Evolutionary conservation across 2,329 filamentous ascomycete genomes (phyloP), one percentile per base, ranked within the genome.

Genomic region (Metarhizium humberi): DNA sequence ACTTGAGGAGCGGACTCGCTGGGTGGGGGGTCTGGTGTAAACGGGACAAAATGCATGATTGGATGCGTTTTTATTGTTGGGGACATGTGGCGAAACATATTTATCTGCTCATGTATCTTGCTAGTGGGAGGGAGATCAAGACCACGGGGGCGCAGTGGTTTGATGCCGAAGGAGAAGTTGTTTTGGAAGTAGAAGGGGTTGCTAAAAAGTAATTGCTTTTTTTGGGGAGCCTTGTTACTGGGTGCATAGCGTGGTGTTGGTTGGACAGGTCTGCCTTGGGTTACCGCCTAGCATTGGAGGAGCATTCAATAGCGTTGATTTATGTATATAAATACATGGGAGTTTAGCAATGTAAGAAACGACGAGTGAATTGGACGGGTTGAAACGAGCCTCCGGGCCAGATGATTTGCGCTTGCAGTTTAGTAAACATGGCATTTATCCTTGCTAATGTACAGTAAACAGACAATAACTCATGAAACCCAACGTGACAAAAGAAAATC

Each of bases 1-100:
- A 82, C 51, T 71, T 95, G 38, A 72, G 72, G 6, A 74, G 73
- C 30, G 83, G 84, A 0, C 71, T 75, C 25, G 78, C 80, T 0
- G 87, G 87, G 3, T 90, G 87, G 86, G 84, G 84, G 3, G 76
- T 87, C 1, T 83, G 80, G 73, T 84, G 81, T 60, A 69, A 66
- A 14, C 71, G 81, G 50, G 62, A 63, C 29, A 67, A 61, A 6
- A 71, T 69, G 43, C 69, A 65, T 11, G 65, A 62, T 4, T 77
- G 73, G 61, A 68, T 95, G 2, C 79, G 83, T 38, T 68, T 92
- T 1, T 94, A 88, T 66, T 89, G 88, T 64, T 96, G 88, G 85
- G 91, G 88, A 0, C 80, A 86, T 58, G 73, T 90, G 0, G 81
- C 82, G 0, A 78, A 82, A 54, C 86, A 95, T 63, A 77, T 89